These are phyloP conservation scores for Salvia hispanica DNA, from an alignment of 257 asterid genomes.

Conservation along the genomic window DNA sequence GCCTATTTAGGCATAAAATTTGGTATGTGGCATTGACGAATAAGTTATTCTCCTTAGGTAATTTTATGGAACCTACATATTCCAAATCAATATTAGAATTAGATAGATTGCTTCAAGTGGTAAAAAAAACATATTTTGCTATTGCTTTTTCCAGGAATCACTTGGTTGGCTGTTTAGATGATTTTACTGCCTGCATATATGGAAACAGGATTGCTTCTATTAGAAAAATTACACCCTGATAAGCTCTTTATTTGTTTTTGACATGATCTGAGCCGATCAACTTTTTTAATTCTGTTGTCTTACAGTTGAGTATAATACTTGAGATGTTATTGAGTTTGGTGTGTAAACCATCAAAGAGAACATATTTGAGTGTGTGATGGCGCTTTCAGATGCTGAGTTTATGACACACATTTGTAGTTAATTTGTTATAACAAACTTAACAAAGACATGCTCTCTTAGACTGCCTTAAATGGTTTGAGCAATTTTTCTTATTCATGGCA, in stretches of 20 bases:
- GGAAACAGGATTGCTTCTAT: background rate
- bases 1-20: background rate
- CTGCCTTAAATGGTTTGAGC: slow-evolving; percentile 10
- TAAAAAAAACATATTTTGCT: background rate
- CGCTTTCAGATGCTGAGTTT: slow-evolving; percentile 5
- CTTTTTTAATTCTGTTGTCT: background rate
- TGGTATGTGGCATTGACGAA: slow-evolving; percentile 13
- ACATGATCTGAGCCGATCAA: slow-evolving; percentile 4
- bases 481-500: background rate
- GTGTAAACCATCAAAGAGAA: background rate
- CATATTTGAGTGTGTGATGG: background rate
- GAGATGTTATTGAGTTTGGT: background rate
- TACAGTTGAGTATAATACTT: background rate
- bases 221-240: slow-evolving; percentile 1
- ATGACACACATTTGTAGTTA: background rate
- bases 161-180: background rate
- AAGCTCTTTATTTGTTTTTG: background rate
- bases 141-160: slow-evolving; percentile 5
- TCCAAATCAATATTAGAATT: background rate
- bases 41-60: background rate
- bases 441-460: background rate
- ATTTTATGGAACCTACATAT: background rate
- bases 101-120: slow-evolving; percentile 15
- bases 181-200: background rate
- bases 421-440: slow-evolving; percentile 10